Evolutionary conservation across 2,329 filamentous ascomycete genomes (phyloP), one percentile per base, ranked within the genome.

Genomic region (Helotiales sp.): DNA sequence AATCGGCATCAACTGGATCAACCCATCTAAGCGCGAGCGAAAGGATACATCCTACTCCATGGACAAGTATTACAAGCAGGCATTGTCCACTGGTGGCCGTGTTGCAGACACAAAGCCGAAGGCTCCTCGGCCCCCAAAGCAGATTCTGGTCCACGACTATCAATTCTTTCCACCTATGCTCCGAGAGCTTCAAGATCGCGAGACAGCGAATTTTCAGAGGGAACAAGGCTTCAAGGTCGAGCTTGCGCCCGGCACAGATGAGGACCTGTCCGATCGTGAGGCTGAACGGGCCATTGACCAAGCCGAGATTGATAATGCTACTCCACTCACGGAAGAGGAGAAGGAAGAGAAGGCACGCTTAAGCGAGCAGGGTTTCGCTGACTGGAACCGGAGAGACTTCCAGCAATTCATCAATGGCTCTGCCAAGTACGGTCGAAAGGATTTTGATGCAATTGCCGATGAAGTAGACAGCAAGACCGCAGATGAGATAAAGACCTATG

Each of bases 21-120:
- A 99, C 69, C 96, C 95, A 2, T 87, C 93, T 15, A 99, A 99
- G 80, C 93, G 95, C 74, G 96, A 99, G 77, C 90, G 95, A 69
- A 99, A 98, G 74, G 93, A 98, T 71, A 92, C 97, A 72, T 92
- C 91, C 5, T 99, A 99, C 73, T 97, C 93, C 0, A 96, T 99
- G 79, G 96, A 99, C 73, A 96, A 97, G 74, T 99, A 99, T 77
- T 99, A 98, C 76, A 89, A 93, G 64, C 88, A 96, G 68, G 91
- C 92, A 9, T 83, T 99, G 70, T 89, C 84, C 33, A 95, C 90
- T 53, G 86, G 91, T 73, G 85, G 88, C 33, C 83, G 87, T 46
- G 88, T 86, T 24, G 87, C 91, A 36, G 92, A 97, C 61, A 83
- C 90, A 25, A 97, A 97, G 74, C 93, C 93, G 8, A 96, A 96